Percentiles rank a stretch among this genome's conserved stretches.
Conservation (phyloP, 768 basidiomycete genomes). For the Hypholoma fasciculare region DNA sequence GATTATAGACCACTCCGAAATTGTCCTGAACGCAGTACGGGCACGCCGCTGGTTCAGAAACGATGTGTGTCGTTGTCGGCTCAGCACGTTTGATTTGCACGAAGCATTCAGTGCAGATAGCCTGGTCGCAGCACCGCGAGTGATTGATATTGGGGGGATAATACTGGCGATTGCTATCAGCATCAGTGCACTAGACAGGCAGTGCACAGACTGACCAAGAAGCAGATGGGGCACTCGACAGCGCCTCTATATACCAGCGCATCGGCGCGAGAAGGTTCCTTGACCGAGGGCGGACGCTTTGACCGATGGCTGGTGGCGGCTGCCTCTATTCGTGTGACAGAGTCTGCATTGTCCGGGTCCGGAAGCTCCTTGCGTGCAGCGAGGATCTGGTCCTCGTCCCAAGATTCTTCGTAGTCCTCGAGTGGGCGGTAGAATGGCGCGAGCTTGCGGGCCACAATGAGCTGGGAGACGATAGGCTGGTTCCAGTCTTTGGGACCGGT, state of each 20-base stretch:
- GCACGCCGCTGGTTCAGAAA: conserved; percentile 95
- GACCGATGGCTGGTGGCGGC: conserved; percentile 34
- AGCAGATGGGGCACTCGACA: conserved; percentile 97
- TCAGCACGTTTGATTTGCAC: conserved; percentile 98
- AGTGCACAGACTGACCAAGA: conserved; percentile 65
- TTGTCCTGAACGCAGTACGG: conserved; percentile 98
- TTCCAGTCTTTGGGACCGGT: conserved; percentile 88
- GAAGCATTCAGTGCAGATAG: conserved; percentile 98
- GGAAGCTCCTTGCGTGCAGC: conserved; percentile 73
- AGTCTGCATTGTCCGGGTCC: conserved; percentile 48
- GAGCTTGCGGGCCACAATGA: conserved; percentile 85
- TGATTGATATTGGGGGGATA: conserved; percentile 97
- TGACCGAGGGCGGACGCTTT: conserved; percentile 58
- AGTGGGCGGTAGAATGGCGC: conserved; percentile 97
- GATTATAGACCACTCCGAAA: conserved; percentile 89
- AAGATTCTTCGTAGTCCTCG: conserved; percentile 87
- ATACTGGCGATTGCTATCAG: conserved; percentile 61
- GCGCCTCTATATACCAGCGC: conserved; percentile 83
- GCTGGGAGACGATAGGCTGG: conserved; percentile 79
- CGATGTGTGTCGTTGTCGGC: conserved; percentile 91
- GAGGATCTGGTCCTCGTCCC: conserved; percentile 88
- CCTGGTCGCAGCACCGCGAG: conserved; percentile 97
- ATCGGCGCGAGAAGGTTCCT: conserved; percentile 73
- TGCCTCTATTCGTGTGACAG: conserved; percentile 46
- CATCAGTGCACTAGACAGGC: conserved; percentile 16